Conservation (phyloP, 176 grass and related monocot species). For the Chloris gayana region DNA sequence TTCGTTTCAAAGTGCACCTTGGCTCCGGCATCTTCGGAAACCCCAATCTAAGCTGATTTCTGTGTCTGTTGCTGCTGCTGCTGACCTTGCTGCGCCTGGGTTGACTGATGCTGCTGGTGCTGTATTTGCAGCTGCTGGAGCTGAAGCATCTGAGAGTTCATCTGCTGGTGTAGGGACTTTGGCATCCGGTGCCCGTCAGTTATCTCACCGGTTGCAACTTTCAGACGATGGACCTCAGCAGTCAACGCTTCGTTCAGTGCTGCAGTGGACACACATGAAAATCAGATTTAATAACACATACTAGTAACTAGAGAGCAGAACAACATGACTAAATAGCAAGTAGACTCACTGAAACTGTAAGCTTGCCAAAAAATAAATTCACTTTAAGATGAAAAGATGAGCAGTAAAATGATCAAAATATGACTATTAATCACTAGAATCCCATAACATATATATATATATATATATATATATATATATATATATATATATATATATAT, state of each 20-base stretch:
- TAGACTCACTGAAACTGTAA: background rate
- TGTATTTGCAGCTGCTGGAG: slow-evolving; percentile 86
- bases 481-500: too few species aligned
- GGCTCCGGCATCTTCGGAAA: background rate
- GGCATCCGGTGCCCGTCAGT: slow-evolving; percentile 52
- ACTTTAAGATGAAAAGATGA: background rate
- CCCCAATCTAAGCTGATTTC: slow-evolving; percentile 42
- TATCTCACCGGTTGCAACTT: slow-evolving; percentile 75
- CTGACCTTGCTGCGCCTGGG: slow-evolving; percentile 39
- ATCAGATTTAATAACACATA: slow-evolving; percentile 3
- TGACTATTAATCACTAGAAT: background rate
- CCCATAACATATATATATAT: background rate
- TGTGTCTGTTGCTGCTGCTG: slow-evolving; percentile 43
- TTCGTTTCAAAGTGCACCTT: background rate
- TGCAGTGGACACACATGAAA: slow-evolving; percentile 45
- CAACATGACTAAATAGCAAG: background rate
- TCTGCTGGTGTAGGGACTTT: slow-evolving; percentile 63
- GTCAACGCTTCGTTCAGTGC: slow-evolving; percentile 89
- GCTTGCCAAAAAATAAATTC: slow-evolving; percentile 2
- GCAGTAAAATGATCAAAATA: background rate
- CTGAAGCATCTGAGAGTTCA: slow-evolving; percentile 85
- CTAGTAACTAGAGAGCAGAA: background rate
- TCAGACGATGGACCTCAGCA: slow-evolving; percentile 78
- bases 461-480: too few species aligned
- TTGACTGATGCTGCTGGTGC: slow-evolving; percentile 54